Conservation (phyloP, 352 stramenopile species). For the Phytophthora foliorum region DNA sequence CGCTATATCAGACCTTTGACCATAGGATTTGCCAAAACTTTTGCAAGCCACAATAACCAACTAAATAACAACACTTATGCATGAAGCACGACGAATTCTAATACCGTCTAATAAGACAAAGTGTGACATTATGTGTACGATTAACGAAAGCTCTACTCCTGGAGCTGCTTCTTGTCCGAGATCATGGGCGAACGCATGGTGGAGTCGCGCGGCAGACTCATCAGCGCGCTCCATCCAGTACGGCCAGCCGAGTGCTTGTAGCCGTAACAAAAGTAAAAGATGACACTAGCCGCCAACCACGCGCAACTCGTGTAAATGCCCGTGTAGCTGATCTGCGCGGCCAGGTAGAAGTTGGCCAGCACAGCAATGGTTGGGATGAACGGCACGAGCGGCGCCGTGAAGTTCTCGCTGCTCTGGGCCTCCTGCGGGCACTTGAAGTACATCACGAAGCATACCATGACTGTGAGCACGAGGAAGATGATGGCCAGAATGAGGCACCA, state of each 20-base stretch:
- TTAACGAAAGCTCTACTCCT: conserved; percentile 29
- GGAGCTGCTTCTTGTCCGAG: conserved; percentile 48
- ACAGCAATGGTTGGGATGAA: conserved; percentile 64
- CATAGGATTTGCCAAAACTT: too few relatives aligned
- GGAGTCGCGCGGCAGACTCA: conserved; percentile 62
- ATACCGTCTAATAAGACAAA: too few relatives aligned
- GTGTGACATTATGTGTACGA: conserved; percentile 14
- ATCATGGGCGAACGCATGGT: conserved; percentile 65
- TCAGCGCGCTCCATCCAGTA: conserved; percentile 64
- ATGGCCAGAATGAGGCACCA: conserved; percentile 52
- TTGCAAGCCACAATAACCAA: too few relatives aligned
- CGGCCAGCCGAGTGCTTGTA: conserved; percentile 75
- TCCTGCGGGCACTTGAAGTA: conserved; percentile 75
- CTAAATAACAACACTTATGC: too few relatives aligned
- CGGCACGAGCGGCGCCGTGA: conserved; percentile 71
- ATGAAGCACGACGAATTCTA: too few relatives aligned
- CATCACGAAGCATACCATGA: conserved; percentile 45
- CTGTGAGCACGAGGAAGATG: conserved; percentile 56
- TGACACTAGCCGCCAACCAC: conserved; percentile 63
- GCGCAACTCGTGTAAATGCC: conserved; percentile 63
- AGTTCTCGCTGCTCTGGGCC: conserved; percentile 59
- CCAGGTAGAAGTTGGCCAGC: conserved; percentile 78
- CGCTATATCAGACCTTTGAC: too few relatives aligned
- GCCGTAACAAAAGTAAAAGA: conserved; percentile 88
- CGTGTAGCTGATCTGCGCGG: conserved; percentile 61